Percentiles rank a stretch among this genome's conserved stretches.
Conservation (phyloP, 2,329 filamentous ascomycete species). For the Hypoxylon sp. region DNA sequence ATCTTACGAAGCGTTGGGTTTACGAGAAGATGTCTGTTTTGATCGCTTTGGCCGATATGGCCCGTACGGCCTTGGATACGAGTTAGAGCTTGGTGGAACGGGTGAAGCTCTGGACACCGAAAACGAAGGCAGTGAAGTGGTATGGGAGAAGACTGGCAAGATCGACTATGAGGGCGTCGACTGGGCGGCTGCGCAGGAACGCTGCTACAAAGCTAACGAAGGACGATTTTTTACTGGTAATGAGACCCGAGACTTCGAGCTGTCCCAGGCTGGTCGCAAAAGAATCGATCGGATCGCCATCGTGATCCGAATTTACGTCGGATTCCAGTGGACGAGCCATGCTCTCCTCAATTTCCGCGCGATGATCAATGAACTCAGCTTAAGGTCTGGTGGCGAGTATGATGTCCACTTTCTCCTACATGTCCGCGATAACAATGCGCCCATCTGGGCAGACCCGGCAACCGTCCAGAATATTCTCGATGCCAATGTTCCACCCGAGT, state of each 20-base stretch:
- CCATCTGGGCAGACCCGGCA: conserved; percentile 83
- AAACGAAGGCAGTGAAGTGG: conserved; percentile 71
- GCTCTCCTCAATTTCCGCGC: conserved; percentile 85
- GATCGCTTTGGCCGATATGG: conserved; percentile 87
- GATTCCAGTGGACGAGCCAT: conserved; percentile 82
- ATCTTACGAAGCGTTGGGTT: conserved; percentile 78
- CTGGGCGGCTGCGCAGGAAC: conserved; percentile 67
- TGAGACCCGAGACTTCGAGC: conserved; percentile 50
- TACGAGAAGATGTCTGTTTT: conserved; percentile 85
- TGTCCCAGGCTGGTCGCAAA: conserved; percentile 45
- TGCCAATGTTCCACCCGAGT: conserved; percentile 76
- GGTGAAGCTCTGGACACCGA: conserved; percentile 81
- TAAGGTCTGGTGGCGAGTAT: conserved; percentile 85
- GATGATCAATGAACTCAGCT: conserved; percentile 80
- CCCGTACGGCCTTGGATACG: conserved; percentile 89
- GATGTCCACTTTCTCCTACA: conserved; percentile 86
- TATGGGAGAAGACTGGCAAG: conserved; percentile 67
- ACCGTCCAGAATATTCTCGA: conserved; percentile 79
- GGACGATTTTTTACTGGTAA: conserved; percentile 68
- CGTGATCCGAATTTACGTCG: conserved; percentile 83
- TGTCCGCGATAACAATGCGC: conserved; percentile 81
- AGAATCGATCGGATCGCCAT: conserved; percentile 76
- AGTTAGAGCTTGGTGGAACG: conserved; percentile 75
- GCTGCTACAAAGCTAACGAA: conserved; percentile 71
- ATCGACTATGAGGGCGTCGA: conserved; percentile 68